phyloP scores from a whole-genome alignment of 441 rosid species.

The Erodium chrysanthum region DNA sequence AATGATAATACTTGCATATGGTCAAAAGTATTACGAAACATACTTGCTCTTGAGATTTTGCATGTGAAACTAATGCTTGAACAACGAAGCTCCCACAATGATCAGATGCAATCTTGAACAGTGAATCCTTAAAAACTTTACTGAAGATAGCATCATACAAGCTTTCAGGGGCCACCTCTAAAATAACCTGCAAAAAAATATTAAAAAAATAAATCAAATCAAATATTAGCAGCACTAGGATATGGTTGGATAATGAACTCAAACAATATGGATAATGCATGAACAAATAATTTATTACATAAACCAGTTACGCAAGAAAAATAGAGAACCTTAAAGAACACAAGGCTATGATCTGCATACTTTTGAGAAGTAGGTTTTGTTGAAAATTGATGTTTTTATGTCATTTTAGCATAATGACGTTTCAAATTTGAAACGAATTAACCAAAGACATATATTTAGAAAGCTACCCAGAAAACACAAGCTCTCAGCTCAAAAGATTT shows the following conservation, averaged over 20 bases:
- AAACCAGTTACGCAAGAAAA: no score
- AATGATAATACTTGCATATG: no score
- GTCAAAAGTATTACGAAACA: conserved; percentile 6
- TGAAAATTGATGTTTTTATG: no score
- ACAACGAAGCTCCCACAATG: conserved; percentile 76
- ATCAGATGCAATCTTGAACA: conserved; percentile 65
- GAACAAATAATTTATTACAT: no score
- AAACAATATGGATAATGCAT: neutral
- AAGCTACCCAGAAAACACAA: neutral
- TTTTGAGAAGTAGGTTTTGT: no score
- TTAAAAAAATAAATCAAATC: neutral
- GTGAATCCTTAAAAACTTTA: conserved; percentile 59
- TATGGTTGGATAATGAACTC: neutral
- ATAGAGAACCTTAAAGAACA: no score
- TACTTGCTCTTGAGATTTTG: conserved; percentile 65
- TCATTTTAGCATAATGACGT: no score
- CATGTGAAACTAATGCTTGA: conserved; percentile 63
- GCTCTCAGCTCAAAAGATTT: neutral
- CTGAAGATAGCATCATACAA: conserved; percentile 53
- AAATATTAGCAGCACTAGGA: conserved; percentile 5
- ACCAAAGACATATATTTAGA: neutral
- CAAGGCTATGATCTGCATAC: no score
- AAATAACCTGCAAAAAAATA: conserved; percentile 48
- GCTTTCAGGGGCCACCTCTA: conserved; percentile 69
- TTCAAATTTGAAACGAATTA: no score